Evolutionary conservation across 192 early-diverging fungal species (phyloP).

Genomic region (Umbelopsis vinacea): DNA sequence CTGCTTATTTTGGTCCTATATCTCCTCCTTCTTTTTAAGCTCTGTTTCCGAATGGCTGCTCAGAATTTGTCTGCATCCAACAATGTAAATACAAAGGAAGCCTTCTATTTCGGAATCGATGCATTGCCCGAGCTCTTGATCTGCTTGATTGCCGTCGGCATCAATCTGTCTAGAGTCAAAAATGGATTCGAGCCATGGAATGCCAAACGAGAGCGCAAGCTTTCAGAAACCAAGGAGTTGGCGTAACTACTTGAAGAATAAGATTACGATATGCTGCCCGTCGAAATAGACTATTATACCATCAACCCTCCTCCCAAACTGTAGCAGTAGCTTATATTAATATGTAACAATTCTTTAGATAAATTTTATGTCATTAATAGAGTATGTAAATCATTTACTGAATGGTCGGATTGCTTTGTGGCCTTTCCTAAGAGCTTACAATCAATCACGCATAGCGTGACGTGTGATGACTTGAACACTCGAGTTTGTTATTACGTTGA

Average conservation of each 20-base stretch:
- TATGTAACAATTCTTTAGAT: too few species aligned
- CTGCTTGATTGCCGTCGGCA: neutral
- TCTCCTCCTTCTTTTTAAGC: neutral
- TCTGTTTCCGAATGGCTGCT: neutral
- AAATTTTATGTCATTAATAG: too few species aligned
- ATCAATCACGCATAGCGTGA: too few species aligned
- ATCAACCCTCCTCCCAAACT: too few species aligned
- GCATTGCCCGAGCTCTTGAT: conserved; percentile 12
- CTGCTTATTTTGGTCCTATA: neutral
- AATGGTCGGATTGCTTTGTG: too few species aligned
- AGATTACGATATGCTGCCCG: too few species aligned
- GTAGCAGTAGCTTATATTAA: too few species aligned
- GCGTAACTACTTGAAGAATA: neutral
- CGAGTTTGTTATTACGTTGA: too few species aligned
- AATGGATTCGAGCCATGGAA: conserved; percentile 22
- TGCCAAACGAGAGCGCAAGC: neutral
- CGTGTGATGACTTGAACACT: too few species aligned
- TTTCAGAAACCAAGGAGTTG: neutral
- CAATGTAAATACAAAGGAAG: neutral
- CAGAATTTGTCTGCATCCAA: neutral
- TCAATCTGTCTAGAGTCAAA: conserved; percentile 11
- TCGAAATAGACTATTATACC: too few species aligned
- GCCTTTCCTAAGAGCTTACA: too few species aligned
- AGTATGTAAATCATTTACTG: too few species aligned
- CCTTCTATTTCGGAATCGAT: neutral